phyloP scores from a whole-genome alignment of 768 basidiomycete species.

The Lactarius hatsudake region DNA sequence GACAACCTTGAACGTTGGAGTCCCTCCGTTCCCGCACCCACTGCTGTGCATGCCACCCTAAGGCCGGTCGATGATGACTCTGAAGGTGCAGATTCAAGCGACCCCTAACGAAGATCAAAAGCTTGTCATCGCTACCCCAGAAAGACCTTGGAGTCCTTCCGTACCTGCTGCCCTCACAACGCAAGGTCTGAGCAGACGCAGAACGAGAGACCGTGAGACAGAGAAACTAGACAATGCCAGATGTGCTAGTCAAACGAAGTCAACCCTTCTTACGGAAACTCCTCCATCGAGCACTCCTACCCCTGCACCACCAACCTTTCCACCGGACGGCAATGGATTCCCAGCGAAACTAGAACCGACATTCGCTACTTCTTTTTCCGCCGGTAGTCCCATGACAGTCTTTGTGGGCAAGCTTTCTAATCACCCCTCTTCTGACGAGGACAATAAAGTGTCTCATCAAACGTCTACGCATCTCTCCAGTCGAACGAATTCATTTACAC shows the following conservation, averaged over 20 bases:
- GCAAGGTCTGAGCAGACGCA: conserved; percentile 12
- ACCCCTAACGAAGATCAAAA: conserved; percentile 6
- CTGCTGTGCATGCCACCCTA: background rate
- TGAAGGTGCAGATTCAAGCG: conserved; percentile 9
- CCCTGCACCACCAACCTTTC: conserved; percentile 17
- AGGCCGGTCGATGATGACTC: conserved; percentile 11
- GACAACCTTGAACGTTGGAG: conserved; percentile 17
- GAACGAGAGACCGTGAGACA: background rate
- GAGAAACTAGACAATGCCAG: conserved; percentile 6
- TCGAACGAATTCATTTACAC: background rate
- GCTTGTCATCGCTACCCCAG: conserved; percentile 1
- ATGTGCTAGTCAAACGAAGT: background rate
- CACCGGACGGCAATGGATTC: background rate
- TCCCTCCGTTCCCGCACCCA: conserved; percentile 18
- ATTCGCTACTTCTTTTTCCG: conserved; percentile 43
- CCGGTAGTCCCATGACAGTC: conserved; percentile 49
- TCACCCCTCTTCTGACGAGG: background rate
- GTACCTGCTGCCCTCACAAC: conserved; percentile 23
- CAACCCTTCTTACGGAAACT: background rate
- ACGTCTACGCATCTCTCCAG: background rate
- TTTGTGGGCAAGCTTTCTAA: conserved; percentile 37
- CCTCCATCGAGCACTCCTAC: conserved; percentile 22
- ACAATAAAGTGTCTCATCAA: conserved; percentile 8
- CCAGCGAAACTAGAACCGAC: conserved; percentile 4
- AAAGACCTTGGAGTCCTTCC: conserved; percentile 25